Evolutionary conservation across 2,329 filamentous ascomycete genomes (phyloP).

Genomic region (Microascus cirrosus): DNA sequence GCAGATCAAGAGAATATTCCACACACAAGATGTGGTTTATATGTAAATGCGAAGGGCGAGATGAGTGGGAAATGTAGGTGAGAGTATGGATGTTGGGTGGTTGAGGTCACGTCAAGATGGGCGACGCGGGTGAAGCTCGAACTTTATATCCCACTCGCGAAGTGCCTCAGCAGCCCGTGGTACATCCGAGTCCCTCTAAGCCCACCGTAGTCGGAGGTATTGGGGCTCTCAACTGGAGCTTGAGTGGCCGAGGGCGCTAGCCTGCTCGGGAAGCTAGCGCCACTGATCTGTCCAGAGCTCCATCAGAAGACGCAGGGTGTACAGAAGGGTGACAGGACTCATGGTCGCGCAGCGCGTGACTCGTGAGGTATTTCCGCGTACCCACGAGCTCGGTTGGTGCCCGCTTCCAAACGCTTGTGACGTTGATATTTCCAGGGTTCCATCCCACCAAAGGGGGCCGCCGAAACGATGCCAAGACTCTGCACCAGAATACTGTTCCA

Average conservation of each 20-base stretch:
- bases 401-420: background rate
- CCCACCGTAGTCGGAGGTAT: background rate
- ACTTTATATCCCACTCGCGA: background rate
- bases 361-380: background rate
- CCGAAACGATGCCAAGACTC: background rate
- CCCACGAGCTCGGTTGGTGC: background rate
- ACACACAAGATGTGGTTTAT: background rate
- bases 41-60: background rate
- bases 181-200: too few relatives aligned
- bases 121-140: background rate
- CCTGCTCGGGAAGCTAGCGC: background rate
- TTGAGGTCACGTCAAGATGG: background rate
- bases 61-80: background rate
- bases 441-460: background rate
- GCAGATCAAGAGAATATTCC: background rate
- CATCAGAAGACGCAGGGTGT: background rate
- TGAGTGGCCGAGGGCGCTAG: background rate
- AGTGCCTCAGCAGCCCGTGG: background rate
- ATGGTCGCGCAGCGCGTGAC: background rate
- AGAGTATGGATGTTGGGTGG: background rate
- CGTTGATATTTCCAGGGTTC: background rate
- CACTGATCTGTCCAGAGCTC: background rate
- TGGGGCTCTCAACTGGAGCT: background rate
- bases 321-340: background rate
- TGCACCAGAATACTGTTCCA: background rate